These are phyloP conservation scores for Beauveria asiatica DNA, from an alignment of 2,329 filamentous ascomycete species.

Conservation along the genomic window DNA sequence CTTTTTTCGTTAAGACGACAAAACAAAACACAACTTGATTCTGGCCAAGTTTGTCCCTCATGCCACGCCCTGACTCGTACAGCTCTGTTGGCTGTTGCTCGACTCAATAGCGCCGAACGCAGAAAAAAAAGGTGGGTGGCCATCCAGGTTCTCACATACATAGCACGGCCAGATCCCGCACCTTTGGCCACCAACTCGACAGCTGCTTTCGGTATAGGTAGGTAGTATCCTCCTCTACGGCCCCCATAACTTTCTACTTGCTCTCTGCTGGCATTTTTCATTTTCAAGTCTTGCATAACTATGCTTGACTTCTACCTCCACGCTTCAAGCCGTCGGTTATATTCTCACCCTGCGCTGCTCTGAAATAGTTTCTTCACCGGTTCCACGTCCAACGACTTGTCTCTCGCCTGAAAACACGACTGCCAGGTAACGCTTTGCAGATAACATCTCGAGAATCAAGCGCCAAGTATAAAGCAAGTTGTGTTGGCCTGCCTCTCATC, in stretches of 20 bases:
- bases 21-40: too few species aligned
- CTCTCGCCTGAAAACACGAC: background rate
- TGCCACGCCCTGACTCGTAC: too few species aligned
- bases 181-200: background rate
- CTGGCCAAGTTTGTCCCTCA: too few species aligned
- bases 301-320: background rate
- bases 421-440: background rate
- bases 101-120: too few species aligned
- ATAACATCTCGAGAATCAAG: background rate
- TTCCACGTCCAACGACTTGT: background rate
- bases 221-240: background rate
- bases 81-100: too few species aligned
- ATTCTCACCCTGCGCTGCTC: background rate
- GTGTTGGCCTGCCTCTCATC: background rate
- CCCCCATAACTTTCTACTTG: background rate
- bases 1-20: too few species aligned
- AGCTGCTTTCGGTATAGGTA: conserved; percentile 1
- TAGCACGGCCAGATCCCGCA: background rate
- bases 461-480: background rate
- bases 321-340: background rate
- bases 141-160: conserved; percentile 5
- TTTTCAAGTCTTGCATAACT: background rate
- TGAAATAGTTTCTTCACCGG: background rate
- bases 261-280: background rate
- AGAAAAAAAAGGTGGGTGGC: background rate